Conservation (phyloP, 1,284 basidiomycete genomes). For the Xerocomus nothofagi region DNA sequence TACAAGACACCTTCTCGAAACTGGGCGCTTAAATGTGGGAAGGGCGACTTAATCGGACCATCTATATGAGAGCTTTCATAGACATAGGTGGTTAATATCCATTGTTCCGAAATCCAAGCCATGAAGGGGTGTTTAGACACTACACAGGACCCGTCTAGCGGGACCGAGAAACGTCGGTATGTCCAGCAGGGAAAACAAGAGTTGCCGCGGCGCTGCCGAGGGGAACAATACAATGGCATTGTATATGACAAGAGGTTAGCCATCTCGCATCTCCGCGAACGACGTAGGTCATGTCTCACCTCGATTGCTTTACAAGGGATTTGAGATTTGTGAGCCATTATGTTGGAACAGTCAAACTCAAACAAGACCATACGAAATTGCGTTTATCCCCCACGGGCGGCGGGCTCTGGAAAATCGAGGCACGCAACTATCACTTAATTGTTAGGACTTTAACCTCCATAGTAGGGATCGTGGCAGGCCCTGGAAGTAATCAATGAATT, state of each 20-base stretch:
- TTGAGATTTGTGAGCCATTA: neutral
- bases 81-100: conserved; percentile 5
- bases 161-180: conserved; percentile 9
- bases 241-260: conserved; percentile 5
- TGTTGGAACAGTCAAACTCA: conserved; percentile 18
- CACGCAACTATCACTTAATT: conserved; percentile 3
- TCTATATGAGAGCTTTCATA: conserved; percentile 7
- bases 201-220: conserved; percentile 4
- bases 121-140: conserved; percentile 2
- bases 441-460: neutral
- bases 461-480: neutral
- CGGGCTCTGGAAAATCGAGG: conserved; percentile 7
- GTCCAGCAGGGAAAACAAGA: conserved; percentile 28
- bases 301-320: conserved; percentile 28
- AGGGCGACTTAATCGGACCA: conserved; percentile 9
- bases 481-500: conserved; percentile 36
- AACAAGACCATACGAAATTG: conserved; percentile 15
- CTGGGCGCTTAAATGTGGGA: conserved; percentile 24
- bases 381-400: neutral
- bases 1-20: neutral
- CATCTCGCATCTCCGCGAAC: conserved; percentile 14
- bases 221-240: conserved; percentile 27
- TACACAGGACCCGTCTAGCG: conserved; percentile 6
- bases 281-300: conserved; percentile 34
- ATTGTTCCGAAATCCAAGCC: conserved; percentile 22